Evolutionary conservation across 2,329 filamentous ascomycete species (phyloP).

Genomic region (Macrophomina pseudophaseolina): DNA sequence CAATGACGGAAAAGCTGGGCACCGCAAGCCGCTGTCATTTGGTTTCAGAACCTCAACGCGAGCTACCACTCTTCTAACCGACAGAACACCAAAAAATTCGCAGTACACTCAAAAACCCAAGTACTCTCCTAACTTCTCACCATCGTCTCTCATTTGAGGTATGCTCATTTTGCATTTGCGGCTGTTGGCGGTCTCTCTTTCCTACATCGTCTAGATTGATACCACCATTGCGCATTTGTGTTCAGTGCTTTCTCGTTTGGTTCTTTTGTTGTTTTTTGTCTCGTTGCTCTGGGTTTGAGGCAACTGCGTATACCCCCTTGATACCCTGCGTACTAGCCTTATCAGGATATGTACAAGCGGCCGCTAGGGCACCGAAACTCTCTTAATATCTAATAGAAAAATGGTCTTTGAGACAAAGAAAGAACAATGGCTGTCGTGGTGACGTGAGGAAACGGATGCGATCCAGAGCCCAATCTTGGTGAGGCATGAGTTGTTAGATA

Average conservation of each 20-base stretch:
- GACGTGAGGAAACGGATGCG: neutral
- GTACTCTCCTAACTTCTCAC: slow-evolving; percentile 33
- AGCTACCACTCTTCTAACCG: slow-evolving; percentile 37
- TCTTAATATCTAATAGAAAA: slow-evolving; percentile 28
- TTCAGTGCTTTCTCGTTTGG: slow-evolving; percentile 28
- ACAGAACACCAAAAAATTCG: slow-evolving; percentile 36
- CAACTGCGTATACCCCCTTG: slow-evolving; percentile 29
- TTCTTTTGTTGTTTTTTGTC: slow-evolving; percentile 35
- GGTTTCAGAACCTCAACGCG: slow-evolving; percentile 42
- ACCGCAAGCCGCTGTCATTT: slow-evolving; percentile 44
- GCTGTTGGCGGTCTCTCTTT: slow-evolving; percentile 35
- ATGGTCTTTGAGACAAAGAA: slow-evolving; percentile 16
- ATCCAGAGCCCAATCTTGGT: neutral
- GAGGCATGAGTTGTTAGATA: slow-evolving; percentile 8
- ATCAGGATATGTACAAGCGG: slow-evolving; percentile 28
- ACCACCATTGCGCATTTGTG: slow-evolving; percentile 31
- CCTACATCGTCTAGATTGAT: slow-evolving; percentile 27
- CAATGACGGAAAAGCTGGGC: slow-evolving; percentile 51
- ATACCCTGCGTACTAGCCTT: slow-evolving; percentile 29
- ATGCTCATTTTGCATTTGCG: slow-evolving; percentile 42
- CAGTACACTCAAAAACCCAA: slow-evolving; percentile 35
- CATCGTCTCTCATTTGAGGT: slow-evolving; percentile 39
- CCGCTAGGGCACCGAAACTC: slow-evolving; percentile 28
- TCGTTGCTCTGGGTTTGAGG: slow-evolving; percentile 40
- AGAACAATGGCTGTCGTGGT: neutral